These are phyloP conservation scores for Ophiobolus disseminans DNA, from an alignment of 2,329 filamentous ascomycete species.

Conservation along the genomic window DNA sequence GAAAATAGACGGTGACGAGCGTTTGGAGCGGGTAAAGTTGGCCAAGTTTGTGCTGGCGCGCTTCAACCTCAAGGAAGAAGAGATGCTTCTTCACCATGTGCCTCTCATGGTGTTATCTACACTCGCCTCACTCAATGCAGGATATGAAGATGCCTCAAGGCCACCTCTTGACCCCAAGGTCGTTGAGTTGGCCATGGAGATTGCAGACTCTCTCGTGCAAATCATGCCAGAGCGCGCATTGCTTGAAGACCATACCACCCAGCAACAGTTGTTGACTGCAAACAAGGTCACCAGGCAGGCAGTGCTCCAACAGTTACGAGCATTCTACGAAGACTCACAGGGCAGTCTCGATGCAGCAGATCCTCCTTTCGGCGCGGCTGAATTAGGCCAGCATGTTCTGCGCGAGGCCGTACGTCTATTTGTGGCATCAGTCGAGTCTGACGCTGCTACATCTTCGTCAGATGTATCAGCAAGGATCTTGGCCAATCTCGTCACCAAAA, in stretches of 20 bases:
- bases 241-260: slow-evolving; percentile 13
- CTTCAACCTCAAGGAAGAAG: slow-evolving; percentile 95
- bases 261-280: slow-evolving; percentile 10
- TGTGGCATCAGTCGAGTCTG: slow-evolving; percentile 26
- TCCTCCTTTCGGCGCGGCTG: slow-evolving; percentile 31
- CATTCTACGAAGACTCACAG: slow-evolving; percentile 47
- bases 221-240: slow-evolving; percentile 47
- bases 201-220: slow-evolving; percentile 47
- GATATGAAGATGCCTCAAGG: slow-evolving; percentile 27
- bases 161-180: slow-evolving; percentile 21
- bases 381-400: slow-evolving; percentile 39
- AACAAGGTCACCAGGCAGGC: slow-evolving; percentile 12
- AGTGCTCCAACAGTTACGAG: slow-evolving; percentile 28
- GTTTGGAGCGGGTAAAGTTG: slow-evolving; percentile 70
- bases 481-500: slow-evolving; percentile 44
- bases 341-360: slow-evolving; percentile 43
- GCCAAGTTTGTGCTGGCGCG: slow-evolving; percentile 82
- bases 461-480: slow-evolving; percentile 44
- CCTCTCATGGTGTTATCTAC: slow-evolving; percentile 76
- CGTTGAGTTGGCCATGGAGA: slow-evolving; percentile 41
- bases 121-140: slow-evolving; percentile 54
- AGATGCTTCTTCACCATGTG: slow-evolving; percentile 88
- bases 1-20: slow-evolving; percentile 56
- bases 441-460: slow-evolving; percentile 14
- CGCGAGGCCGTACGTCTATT: slow-evolving; percentile 41